Evolutionary conservation across 371 early-diverging fungal species (phyloP).

Genomic region (Lichtheimia hyalospora): DNA sequence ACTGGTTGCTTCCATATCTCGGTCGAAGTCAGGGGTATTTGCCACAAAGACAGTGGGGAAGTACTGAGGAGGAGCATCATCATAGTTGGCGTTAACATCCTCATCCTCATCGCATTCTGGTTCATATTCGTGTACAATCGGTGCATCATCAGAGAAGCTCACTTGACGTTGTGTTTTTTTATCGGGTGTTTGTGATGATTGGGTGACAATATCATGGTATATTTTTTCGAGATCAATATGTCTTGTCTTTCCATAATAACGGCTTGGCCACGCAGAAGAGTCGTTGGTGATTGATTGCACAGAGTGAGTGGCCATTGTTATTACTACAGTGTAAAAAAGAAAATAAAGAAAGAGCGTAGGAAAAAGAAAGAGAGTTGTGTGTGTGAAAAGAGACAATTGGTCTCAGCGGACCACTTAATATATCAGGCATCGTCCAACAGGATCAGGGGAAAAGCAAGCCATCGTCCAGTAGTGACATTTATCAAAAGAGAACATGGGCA

Average conservation of each 20-base stretch:
- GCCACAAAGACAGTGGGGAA: neutral
- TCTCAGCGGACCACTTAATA: too few species aligned
- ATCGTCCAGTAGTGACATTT: neutral
- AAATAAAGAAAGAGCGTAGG: neutral
- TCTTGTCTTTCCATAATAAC: conserved; percentile 20
- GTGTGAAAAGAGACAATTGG: neutral
- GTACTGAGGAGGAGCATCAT: neutral
- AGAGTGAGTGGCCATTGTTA: neutral
- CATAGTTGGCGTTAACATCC: neutral
- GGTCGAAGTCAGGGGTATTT: neutral
- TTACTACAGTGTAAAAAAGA: neutral
- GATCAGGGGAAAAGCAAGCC: conserved; percentile 1
- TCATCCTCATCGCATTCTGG: conserved; percentile 21
- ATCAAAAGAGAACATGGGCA: neutral
- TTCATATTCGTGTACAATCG: conserved; percentile 24
- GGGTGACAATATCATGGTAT: conserved; percentile 5
- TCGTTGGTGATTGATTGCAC: neutral
- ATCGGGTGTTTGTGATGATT: neutral
- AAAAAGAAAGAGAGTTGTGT: conserved; percentile 3
- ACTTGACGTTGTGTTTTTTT: conserved; percentile 10
- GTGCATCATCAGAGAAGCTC: conserved; percentile 11
- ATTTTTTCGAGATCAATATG: conserved; percentile 18
- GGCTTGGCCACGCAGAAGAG: conserved; percentile 19
- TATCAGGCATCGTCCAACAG: too few species aligned
- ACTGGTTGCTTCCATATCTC: neutral